These are phyloP conservation scores for Hippophae gyantsensis DNA, from an alignment of 306 rosid species.

Conservation along the genomic window DNA sequence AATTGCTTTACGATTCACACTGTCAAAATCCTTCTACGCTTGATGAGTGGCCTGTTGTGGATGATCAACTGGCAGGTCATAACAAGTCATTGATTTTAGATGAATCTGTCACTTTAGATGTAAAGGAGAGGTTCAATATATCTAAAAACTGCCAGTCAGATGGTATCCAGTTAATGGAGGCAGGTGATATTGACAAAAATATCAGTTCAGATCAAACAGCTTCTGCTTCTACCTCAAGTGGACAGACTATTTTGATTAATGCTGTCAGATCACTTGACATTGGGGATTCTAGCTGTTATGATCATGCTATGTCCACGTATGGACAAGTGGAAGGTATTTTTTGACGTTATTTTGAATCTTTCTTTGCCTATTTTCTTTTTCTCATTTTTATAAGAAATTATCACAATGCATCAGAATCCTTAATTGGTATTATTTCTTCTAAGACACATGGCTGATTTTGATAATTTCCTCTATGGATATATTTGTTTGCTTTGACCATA, in stretches of 20 bases:
- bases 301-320: constrained; percentile 9
- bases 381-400: not conserved
- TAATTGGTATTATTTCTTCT: no score
- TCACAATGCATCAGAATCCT: not conserved
- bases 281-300: constrained; percentile 16
- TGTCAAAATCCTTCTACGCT: constrained; percentile 25
- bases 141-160: constrained; percentile 26
- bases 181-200: constrained; percentile 14
- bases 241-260: constrained; percentile 15
- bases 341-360: not conserved
- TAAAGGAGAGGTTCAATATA: constrained; percentile 18
- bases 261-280: constrained; percentile 18
- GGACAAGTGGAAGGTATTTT: constrained; percentile 36
- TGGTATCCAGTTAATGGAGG: constrained; percentile 21
- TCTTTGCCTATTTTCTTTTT: not conserved
- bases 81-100: constrained; percentile 10
- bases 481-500: no score
- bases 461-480: no score
- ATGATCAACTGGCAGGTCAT: constrained; percentile 32
- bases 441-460: no score
- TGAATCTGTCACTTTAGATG: constrained; percentile 20
- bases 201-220: constrained; percentile 18
- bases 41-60: constrained; percentile 34
- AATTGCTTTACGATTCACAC: constrained; percentile 15
- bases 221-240: constrained; percentile 24